Evolutionary conservation across 352 stramenopile species (phyloP).

Genomic region (Globisporangium cylindrosporum): DNA sequence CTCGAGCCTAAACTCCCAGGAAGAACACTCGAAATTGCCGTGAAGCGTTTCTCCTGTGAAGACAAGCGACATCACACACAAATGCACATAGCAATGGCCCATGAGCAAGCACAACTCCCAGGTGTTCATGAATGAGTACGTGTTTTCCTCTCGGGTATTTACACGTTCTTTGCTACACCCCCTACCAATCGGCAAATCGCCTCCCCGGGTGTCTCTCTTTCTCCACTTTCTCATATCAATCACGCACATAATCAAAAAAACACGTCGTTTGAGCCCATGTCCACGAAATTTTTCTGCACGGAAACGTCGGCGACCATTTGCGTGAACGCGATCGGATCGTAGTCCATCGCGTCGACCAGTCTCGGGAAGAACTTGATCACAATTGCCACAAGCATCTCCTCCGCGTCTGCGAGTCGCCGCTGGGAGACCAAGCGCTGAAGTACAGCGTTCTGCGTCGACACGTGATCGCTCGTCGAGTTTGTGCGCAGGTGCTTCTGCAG

Average conservation of each 20-base stretch:
- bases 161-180: constrained; percentile 10
- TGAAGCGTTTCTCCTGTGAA: not conserved
- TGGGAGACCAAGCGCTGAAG: constrained; percentile 38
- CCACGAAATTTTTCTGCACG: not conserved
- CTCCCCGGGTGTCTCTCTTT: not conserved
- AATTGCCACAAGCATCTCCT: constrained; percentile 62
- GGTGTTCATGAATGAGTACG: constrained; percentile 7
- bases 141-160: constrained; percentile 1
- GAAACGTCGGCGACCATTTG: constrained; percentile 51
- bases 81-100: not conserved
- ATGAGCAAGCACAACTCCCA: not conserved
- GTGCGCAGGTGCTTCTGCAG: constrained; percentile 56
- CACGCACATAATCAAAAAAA: constrained; percentile 11
- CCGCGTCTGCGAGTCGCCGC: constrained; percentile 36
- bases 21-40: not conserved
- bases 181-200: not conserved
- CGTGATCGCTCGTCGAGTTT: constrained; percentile 9
- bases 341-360: constrained; percentile 79
- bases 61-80: not conserved
- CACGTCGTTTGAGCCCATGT: constrained; percentile 1
- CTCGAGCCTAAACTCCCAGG: not conserved
- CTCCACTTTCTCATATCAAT: not conserved
- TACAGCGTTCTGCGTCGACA: constrained; percentile 16
- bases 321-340: constrained; percentile 71
- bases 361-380: constrained; percentile 62